Conservation (phyloP, 2,329 filamentous ascomycete genomes). For the Fusarium compactum region DNA sequence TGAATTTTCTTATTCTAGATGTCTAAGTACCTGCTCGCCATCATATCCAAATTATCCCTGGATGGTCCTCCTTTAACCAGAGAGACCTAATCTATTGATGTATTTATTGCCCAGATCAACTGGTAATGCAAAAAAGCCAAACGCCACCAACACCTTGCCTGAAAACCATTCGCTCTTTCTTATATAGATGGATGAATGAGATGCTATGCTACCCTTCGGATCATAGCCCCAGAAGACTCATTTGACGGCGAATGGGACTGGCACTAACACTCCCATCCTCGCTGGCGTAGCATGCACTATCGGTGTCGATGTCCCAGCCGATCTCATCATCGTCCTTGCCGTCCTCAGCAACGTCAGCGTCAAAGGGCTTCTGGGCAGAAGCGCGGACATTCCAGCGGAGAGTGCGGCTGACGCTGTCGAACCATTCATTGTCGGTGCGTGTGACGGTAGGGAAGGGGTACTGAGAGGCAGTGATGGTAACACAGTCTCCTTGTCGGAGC, state of each 20-base stretch:
- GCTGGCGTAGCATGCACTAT: slow-evolving; percentile 77
- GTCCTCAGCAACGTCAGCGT: slow-evolving; percentile 57
- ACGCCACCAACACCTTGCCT: slow-evolving; percentile 43
- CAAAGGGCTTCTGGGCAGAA: slow-evolving; percentile 92
- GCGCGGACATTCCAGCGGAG: slow-evolving; percentile 95
- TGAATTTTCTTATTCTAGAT: slow-evolving; percentile 13
- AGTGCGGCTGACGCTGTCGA: slow-evolving; percentile 92
- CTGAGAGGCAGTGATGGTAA: slow-evolving; percentile 94
- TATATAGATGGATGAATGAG: neutral
- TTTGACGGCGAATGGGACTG: slow-evolving; percentile 77
- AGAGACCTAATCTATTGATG: slow-evolving; percentile 13
- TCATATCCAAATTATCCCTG: neutral
- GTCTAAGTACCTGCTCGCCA: slow-evolving; percentile 19
- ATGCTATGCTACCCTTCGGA: neutral
- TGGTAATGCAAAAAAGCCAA: slow-evolving; percentile 19
- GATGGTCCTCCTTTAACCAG: neutral
- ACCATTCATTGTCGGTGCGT: slow-evolving; percentile 92
- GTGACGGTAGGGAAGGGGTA: slow-evolving; percentile 98
- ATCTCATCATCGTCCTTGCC: slow-evolving; percentile 66
- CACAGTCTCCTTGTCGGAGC: slow-evolving; percentile 91
- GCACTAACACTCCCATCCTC: slow-evolving; percentile 77
- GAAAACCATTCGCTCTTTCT: slow-evolving; percentile 10
- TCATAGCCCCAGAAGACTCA: slow-evolving; percentile 73
- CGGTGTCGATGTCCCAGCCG: slow-evolving; percentile 96
- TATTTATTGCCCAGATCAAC: slow-evolving; percentile 2